Conservation (phyloP, 352 stramenopile species). For the Vaucheria bursata region DNA sequence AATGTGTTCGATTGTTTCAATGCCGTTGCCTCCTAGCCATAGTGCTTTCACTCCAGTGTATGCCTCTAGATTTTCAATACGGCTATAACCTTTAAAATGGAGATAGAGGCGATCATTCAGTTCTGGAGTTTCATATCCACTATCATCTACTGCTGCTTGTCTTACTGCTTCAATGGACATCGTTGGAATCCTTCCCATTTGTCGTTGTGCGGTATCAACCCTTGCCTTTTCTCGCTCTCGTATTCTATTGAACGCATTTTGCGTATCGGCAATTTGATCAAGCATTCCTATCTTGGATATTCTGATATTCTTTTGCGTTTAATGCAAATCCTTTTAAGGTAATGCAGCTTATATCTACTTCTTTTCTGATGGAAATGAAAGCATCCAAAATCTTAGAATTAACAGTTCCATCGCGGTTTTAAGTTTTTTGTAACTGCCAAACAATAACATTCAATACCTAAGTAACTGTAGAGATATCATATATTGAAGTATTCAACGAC, state of each 20-base stretch:
- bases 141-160: conserved; percentile 31
- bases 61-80: conserved; percentile 82
- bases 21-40: conserved; percentile 88
- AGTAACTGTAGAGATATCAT: no score
- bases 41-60: conserved; percentile 84
- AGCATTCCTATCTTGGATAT: neutral
- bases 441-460: neutral
- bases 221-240: neutral
- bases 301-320: no score
- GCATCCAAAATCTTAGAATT: neutral
- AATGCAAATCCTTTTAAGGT: no score
- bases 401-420: neutral
- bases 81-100: conserved; percentile 73
- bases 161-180: neutral
- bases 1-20: conserved; percentile 54
- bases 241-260: neutral
- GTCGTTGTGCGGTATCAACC: neutral
- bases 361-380: neutral
- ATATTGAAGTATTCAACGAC: no score
- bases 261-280: neutral
- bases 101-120: conserved; percentile 87
- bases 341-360: neutral
- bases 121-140: conserved; percentile 81
- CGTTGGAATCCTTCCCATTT: neutral
- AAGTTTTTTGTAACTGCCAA: neutral